These are phyloP conservation scores for Fragosphaeria purpurea DNA, from an alignment of 2,329 filamentous ascomycete species.

Conservation along the genomic window DNA sequence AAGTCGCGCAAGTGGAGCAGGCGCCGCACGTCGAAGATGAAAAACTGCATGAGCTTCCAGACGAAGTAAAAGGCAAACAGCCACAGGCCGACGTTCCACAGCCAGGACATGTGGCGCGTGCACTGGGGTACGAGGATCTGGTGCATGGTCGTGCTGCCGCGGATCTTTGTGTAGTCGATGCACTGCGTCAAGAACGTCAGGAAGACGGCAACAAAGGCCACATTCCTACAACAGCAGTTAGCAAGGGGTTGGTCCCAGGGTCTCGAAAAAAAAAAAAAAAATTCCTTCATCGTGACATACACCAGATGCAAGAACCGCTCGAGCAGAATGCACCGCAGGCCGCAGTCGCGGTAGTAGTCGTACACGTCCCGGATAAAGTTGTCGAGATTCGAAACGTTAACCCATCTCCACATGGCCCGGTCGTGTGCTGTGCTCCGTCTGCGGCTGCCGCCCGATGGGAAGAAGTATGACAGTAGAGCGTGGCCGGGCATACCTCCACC, in stretches of 20 bases:
- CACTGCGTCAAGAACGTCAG: constrained; percentile 79
- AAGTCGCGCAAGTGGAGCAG: constrained; percentile 75
- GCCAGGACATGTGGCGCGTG: constrained; percentile 61
- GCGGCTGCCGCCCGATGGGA: constrained; percentile 1
- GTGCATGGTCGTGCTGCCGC: constrained; percentile 47
- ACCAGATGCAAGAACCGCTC: constrained; percentile 62
- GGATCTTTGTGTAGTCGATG: constrained; percentile 69
- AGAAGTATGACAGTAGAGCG: constrained; percentile 13
- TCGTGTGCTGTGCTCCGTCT: constrained; percentile 41
- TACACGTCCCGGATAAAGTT: constrained; percentile 80
- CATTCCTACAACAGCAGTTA: constrained; percentile 43
- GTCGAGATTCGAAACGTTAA: constrained; percentile 82
- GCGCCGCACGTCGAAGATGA: constrained; percentile 58
- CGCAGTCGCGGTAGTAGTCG: constrained; percentile 72
- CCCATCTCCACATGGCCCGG: constrained; percentile 85
- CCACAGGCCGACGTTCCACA: constrained; percentile 74
- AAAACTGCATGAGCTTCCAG: constrained; percentile 64
- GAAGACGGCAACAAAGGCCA: constrained; percentile 72
- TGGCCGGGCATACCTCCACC: constrained; percentile 2
- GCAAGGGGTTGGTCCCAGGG: background rate
- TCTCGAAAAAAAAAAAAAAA: too few species aligned
- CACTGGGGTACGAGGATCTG: constrained; percentile 61
- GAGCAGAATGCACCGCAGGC: constrained; percentile 75
- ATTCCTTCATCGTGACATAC: constrained; percentile 34
- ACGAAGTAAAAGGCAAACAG: constrained; percentile 79